Evolutionary conservation across 2,329 filamentous ascomycete species (phyloP).

Genomic region (Fusarium avenaceum): DNA sequence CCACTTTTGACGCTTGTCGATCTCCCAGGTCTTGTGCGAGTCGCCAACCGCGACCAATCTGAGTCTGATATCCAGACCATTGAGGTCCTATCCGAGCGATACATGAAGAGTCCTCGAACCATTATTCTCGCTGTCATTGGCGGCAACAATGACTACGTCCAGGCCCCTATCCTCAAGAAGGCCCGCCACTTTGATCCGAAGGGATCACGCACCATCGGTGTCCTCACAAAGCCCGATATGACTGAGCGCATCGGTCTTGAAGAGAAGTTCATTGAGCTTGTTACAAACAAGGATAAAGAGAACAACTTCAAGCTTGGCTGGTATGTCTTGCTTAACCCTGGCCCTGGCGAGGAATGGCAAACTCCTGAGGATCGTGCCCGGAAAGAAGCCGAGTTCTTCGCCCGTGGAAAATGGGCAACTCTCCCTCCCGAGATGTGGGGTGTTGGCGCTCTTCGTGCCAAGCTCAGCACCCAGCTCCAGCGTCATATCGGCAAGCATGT

Average conservation of each 20-base stretch:
- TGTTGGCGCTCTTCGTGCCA: slow-evolving; percentile 60
- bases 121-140: slow-evolving; percentile 69
- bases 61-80: slow-evolving; percentile 67
- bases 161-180: slow-evolving; percentile 65
- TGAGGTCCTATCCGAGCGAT: slow-evolving; percentile 64
- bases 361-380: slow-evolving; percentile 58
- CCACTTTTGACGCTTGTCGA: slow-evolving; percentile 73
- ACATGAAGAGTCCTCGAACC: slow-evolving; percentile 69
- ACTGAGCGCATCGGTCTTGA: slow-evolving; percentile 66
- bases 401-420: slow-evolving; percentile 62
- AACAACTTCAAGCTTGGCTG: slow-evolving; percentile 67
- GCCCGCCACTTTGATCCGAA: slow-evolving; percentile 64
- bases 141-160: slow-evolving; percentile 68
- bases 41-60: slow-evolving; percentile 67
- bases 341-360: slow-evolving; percentile 61
- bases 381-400: slow-evolving; percentile 64
- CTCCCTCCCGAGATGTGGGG: slow-evolving; percentile 64
- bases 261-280: slow-evolving; percentile 67
- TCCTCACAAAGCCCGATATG: slow-evolving; percentile 67
- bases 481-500: slow-evolving; percentile 67
- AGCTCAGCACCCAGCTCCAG: slow-evolving; percentile 65
- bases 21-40: slow-evolving; percentile 69
- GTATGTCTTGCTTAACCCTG: slow-evolving; percentile 66
- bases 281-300: slow-evolving; percentile 63
- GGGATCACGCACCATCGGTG: slow-evolving; percentile 64